These are phyloP conservation scores for Irpex sp. DNA, from an alignment of 1,284 basidiomycete species.

Conservation along the genomic window DNA sequence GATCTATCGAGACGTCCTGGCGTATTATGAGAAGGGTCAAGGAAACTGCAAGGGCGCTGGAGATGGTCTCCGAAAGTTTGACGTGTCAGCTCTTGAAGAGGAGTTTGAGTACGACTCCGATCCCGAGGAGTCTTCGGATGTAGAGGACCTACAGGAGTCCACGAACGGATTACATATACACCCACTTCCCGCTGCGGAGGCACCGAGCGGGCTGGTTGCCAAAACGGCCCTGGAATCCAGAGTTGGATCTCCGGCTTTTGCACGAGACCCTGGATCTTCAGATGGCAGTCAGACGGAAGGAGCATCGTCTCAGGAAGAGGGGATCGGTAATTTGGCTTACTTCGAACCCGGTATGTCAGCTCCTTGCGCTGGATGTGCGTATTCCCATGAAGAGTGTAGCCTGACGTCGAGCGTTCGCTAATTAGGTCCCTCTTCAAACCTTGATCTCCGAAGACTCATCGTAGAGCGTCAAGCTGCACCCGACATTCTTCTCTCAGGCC, in stretches of 20 bases:
- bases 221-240: slow-evolving; percentile 22
- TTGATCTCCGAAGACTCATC: slow-evolving; percentile 36
- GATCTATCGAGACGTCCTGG: slow-evolving; percentile 25
- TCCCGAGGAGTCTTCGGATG: slow-evolving; percentile 19
- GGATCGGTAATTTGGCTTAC: slow-evolving; percentile 26
- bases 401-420: slow-evolving; percentile 15
- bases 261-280: slow-evolving; percentile 4
- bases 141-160: slow-evolving; percentile 5
- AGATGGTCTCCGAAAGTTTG: slow-evolving; percentile 22
- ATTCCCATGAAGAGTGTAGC: slow-evolving; percentile 16
- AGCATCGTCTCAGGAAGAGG: slow-evolving; percentile 14
- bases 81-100: slow-evolving; percentile 29
- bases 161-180: slow-evolving; percentile 4
- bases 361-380: not conserved
- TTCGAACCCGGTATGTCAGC: slow-evolving; percentile 26
- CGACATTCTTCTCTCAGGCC: slow-evolving; percentile 40
- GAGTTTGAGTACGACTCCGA: slow-evolving; percentile 25
- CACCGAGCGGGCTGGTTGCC: slow-evolving; percentile 31
- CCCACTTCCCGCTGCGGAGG: slow-evolving; percentile 20
- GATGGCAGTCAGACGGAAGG: slow-evolving; percentile 12
- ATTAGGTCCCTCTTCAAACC: slow-evolving; percentile 29
- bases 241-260: slow-evolving; percentile 10
- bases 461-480: slow-evolving; percentile 41
- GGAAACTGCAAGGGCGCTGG: slow-evolving; percentile 13
- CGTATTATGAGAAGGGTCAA: slow-evolving; percentile 27